These are phyloP conservation scores for Hemisphaericaspora xylanilytica DNA, from an alignment of 1,139 yeast species.

Conservation along the genomic window DNA sequence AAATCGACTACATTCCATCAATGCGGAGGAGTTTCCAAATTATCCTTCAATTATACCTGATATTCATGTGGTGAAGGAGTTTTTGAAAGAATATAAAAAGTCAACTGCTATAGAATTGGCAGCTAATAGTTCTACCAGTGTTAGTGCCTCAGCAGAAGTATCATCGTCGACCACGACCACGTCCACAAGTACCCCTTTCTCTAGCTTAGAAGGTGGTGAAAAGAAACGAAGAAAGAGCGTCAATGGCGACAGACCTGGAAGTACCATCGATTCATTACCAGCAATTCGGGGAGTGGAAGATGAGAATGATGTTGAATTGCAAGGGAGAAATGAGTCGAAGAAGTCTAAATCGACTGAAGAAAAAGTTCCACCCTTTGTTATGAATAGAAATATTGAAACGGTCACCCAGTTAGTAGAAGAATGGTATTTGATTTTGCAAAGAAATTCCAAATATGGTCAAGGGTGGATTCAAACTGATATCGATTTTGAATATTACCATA, in stretches of 20 bases:
- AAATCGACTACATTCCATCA: slow-evolving; percentile 28
- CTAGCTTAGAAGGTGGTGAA: slow-evolving; percentile 20
- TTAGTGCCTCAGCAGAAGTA: not conserved
- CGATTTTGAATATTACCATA: slow-evolving; percentile 12
- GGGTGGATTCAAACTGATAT: slow-evolving; percentile 15
- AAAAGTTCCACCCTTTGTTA: slow-evolving; percentile 12
- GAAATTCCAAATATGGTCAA: slow-evolving; percentile 11
- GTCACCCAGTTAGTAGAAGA: slow-evolving; percentile 16
- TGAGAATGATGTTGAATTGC: slow-evolving; percentile 16
- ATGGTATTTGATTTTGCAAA: slow-evolving; percentile 13
- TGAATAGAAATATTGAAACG: slow-evolving; percentile 13
- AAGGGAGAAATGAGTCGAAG: too few species aligned
- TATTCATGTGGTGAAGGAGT: slow-evolving; percentile 11
- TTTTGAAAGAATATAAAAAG: slow-evolving; percentile 9
- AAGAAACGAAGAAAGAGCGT: slow-evolving; percentile 10
- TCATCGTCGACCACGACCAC: not conserved
- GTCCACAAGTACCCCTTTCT: too few species aligned
- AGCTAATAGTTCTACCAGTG: not conserved
- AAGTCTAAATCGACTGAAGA: slow-evolving; percentile 2
- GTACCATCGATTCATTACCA: not conserved
- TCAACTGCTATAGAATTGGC: not conserved
- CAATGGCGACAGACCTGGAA: not conserved
- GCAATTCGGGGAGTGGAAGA: slow-evolving; percentile 7
- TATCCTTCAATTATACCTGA: slow-evolving; percentile 8
- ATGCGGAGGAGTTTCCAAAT: slow-evolving; percentile 10